Percentiles rank a stretch among this genome's conserved stretches.
Evolutionary conservation across 306 rosid species (phyloP).

Genomic region (Rosa persica): DNA sequence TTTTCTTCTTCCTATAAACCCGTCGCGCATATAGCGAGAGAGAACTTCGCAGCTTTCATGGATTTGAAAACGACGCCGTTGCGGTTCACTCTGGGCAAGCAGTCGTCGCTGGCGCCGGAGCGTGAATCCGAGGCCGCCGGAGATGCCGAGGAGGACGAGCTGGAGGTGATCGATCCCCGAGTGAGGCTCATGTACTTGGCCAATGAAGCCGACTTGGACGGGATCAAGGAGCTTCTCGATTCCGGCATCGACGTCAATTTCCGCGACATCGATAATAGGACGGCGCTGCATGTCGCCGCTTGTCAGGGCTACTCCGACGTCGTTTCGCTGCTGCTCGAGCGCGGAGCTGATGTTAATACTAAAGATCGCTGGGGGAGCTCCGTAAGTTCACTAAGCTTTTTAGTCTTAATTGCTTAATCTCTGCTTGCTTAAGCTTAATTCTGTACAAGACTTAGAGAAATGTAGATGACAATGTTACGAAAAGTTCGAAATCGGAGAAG

Average conservation of each 20-base stretch:
- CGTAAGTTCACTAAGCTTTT: slow-evolving; percentile 37
- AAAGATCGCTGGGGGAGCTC: slow-evolving; percentile 92
- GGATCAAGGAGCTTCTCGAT: slow-evolving; percentile 63
- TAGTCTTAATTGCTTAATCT: neutral
- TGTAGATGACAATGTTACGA: neutral
- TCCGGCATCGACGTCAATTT: slow-evolving; percentile 69
- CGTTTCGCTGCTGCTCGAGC: slow-evolving; percentile 60
- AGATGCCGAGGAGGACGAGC: slow-evolving; percentile 17
- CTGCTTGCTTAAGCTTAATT: neutral
- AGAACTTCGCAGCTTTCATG: slow-evolving; percentile 32
- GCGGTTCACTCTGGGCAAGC: slow-evolving; percentile 70
- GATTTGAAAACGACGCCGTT: slow-evolving; percentile 52
- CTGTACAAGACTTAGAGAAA: neutral
- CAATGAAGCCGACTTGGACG: slow-evolving; percentile 77
- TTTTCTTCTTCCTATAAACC: neutral
- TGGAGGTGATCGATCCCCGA: slow-evolving; percentile 52
- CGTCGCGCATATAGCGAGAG: slow-evolving; percentile 12
- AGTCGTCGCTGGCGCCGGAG: slow-evolving; percentile 88
- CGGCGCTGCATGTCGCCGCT: slow-evolving; percentile 85
- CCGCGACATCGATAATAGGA: slow-evolving; percentile 77
- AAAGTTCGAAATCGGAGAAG: too few species aligned
- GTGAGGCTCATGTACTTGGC: slow-evolving; percentile 81
- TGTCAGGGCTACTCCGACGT: slow-evolving; percentile 71
- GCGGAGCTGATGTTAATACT: slow-evolving; percentile 62
- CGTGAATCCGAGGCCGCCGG: neutral